Base-by-base conservation (phyloP, 495 filamentous ascomycete species). In the Daldinia vernicosa region DNA sequence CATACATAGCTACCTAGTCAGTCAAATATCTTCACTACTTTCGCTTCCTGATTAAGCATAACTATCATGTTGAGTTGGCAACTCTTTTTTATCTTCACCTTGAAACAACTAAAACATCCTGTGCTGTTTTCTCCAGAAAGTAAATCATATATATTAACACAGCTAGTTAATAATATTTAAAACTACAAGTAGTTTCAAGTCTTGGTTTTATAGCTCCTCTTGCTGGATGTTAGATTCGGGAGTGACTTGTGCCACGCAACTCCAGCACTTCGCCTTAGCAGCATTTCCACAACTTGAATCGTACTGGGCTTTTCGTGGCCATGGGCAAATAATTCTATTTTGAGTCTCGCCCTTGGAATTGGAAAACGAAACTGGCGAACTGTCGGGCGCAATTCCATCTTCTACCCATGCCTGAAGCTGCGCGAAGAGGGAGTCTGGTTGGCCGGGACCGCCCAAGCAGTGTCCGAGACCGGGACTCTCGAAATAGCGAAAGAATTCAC, bases 361-460 rank as follows among this genome's bases (percentile, higher is more conserved):
- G 6, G 28, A 1, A 51, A 70, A 56, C 4, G 51, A 54, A 27
- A 70, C 35, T 0, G 71, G 67, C 3, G 45, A 32, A n/a, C 32
- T 60, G 2, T 74, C 67, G 6, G 71, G 71, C 1, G 60, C 56
- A 6, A 62, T 63, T n/a, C 67, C 71, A 22, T 74, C 61, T 28
- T 74, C 71, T 14, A 74, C 67, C 71, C 71, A 74, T 1, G 71
- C 63, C 30, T 28, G 55, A 2, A 74, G 47, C 15, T 57, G 40
- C n/a, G 14, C 61, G 40, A 70, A 74, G 0, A 67, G 26, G 6
- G 55, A 43, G 1, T 15, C 45, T 6, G 71, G 71, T 28, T 70
- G 61, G 17, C 66, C 56, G 7, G 14, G 12, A 11, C 71, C 71
- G 2, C 67, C 71, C n/a, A 27, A 54, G 47, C 71, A 74, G 54